Evolutionary conservation across 2,329 filamentous ascomycete genomes (phyloP), one percentile per base, ranked within the genome.

Genomic region (Alternaria sp.): DNA sequence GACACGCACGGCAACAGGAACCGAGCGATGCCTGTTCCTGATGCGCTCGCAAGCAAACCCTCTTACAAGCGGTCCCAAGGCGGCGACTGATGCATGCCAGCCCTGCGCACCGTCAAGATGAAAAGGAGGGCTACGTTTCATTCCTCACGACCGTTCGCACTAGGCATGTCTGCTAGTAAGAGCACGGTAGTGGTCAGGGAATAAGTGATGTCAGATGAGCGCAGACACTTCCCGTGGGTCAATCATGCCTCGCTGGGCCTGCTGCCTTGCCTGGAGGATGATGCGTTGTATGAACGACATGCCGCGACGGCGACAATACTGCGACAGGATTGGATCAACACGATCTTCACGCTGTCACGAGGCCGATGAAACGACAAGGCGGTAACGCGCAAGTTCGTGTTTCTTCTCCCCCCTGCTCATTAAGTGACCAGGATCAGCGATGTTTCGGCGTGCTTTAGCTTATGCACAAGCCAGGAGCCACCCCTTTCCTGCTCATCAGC

Each of bases 291-390:
- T 64, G 62, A 66, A 65, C 59, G 53, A 54, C 67, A 64, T 56
- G 48, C 64, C 59, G 54, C 55, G 47, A 65, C 63, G 65, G 68
- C 63, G 47, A 68, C 62, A 62, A 60, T 64, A 52, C 69, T 69
- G 68, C 61, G 64, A 70, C 65, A 62, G 69, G 68, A 74, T 73
- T 75, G 72, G 76, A 75, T 74, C 72, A 72, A 52, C 65, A 65
- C 62, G 66, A 76, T 74, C 68, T 72, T 75, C 71, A 73, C 61
- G 67, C 71, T 68, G 75, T 78, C 76, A 78, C 77, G 75, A 78
- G 77, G 74, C 62, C 69, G 72, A 72, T 79, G 77, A 79, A 79
- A 78, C 76, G 71, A 70, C 68, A 68, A 65, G 64, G 67, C 68
- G 57, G 68, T 63, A 68, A 63, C 67, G 63, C 61, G 65, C 61